A percentile compares a stretch with the other conserved stretches of the same genome.
These are phyloP conservation scores for Apodospora peruviana DNA, from an alignment of 495 filamentous ascomycete genomes.

Conservation along the genomic window DNA sequence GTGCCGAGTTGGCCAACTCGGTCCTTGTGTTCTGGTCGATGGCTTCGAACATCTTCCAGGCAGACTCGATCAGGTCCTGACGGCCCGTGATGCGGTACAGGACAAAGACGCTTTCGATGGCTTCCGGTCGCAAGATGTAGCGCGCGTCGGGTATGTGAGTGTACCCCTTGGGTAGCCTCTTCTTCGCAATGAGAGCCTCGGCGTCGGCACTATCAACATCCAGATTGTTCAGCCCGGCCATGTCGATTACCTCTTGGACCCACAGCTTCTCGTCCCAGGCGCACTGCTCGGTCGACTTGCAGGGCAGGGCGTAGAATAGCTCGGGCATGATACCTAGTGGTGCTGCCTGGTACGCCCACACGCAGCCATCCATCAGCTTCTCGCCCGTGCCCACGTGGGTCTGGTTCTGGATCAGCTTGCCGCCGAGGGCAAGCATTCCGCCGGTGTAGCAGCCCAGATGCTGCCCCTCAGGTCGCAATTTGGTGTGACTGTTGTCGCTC, in stretches of 20 bases:
- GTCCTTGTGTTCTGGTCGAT: conserved; percentile 46
- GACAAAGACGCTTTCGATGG: conserved; percentile 64
- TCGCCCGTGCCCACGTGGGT: conserved; percentile 64
- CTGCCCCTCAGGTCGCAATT: conserved; percentile 35
- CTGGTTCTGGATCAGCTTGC: conserved; percentile 59
- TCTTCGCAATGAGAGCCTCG: conserved; percentile 44
- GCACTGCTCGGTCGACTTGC: conserved; percentile 53
- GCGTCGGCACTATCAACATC: conserved; percentile 12
- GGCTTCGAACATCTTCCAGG: conserved; percentile 55
- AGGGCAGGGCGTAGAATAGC: conserved; percentile 54
- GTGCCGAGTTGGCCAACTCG: conserved; percentile 43
- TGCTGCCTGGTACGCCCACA: conserved; percentile 74
- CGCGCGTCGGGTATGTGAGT: conserved; percentile 48
- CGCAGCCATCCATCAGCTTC: conserved; percentile 75
- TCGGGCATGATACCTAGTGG: conserved; percentile 82
- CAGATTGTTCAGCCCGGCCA: conserved; percentile 2
- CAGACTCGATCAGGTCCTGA: conserved; percentile 44
- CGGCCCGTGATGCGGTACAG: conserved; percentile 62
- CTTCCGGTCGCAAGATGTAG: conserved; percentile 71
- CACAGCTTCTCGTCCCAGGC: conserved; percentile 63
- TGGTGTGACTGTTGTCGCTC: conserved; percentile 55
- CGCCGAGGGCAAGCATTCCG: conserved; percentile 78
- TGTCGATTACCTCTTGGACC: conserved; percentile 20
- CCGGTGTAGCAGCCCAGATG: conserved; percentile 66
- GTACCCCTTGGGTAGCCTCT: conserved; percentile 63